These are phyloP conservation scores for Cryptosporidium tyzzeri DNA, from an alignment of 169 alveolate genomes.

Conservation along the genomic window DNA sequence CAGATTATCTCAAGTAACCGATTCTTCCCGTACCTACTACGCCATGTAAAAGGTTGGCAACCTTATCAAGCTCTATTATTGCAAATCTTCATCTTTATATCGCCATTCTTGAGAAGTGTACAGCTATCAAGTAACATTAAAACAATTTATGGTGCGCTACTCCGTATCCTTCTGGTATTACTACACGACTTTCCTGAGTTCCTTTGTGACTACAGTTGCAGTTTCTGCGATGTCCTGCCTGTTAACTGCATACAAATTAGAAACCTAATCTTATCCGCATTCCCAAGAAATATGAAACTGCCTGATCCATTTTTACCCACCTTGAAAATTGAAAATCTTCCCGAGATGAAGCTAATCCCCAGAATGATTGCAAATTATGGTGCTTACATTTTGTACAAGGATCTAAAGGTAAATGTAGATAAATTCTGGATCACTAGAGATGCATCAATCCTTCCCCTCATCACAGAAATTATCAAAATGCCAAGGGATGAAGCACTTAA, in stretches of 20 bases:
- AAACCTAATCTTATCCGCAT: constrained; percentile 94
- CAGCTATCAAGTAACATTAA: constrained; percentile 72
- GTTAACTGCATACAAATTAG: constrained; percentile 92
- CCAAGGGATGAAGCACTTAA: constrained; percentile 61
- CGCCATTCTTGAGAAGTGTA: constrained; percentile 78
- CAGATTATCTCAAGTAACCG: constrained; percentile 92
- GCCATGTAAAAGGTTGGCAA: constrained; percentile 84
- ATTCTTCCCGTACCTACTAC: constrained; percentile 89
- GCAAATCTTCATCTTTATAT: constrained; percentile 81
- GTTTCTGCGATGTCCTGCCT: constrained; percentile 92
- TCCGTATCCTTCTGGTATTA: constrained; percentile 89
- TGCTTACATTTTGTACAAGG: constrained; percentile 26
- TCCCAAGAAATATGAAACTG: constrained; percentile 91
- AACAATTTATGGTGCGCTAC: constrained; percentile 82
- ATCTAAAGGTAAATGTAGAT: constrained; percentile 30
- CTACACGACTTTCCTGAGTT: constrained; percentile 96
- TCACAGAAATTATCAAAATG: constrained; percentile 33
- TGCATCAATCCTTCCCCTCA: constrained; percentile 44
- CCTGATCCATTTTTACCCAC: constrained; percentile 93
- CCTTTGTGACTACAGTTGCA: constrained; percentile 90
- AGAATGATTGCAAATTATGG: constrained; percentile 80
- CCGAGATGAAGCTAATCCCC: constrained; percentile 90
- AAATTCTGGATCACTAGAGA: constrained; percentile 74
- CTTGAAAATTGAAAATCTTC: constrained; percentile 89
- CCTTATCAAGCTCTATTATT: constrained; percentile 82